Base-by-base conservation (phyloP, 306 rosid genomes). In the Quercus parvula region DNA sequence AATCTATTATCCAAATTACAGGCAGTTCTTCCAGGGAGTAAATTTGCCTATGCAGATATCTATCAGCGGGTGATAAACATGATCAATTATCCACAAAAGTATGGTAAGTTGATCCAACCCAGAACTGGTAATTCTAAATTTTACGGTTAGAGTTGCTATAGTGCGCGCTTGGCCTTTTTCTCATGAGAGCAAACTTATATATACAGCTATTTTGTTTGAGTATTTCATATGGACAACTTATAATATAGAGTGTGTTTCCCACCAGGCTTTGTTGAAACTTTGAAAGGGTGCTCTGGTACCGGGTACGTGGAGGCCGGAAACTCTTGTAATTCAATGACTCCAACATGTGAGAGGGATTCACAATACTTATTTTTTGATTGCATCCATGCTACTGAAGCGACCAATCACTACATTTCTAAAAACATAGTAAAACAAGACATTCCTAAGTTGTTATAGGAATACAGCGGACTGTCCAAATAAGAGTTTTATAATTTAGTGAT, bases 321-420 rank as follows among this genome's bases (percentile, higher is more conserved):
- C 5, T 13, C 69, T 0, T 85, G 88, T 69, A 82, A 71, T 77
- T 15, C n/a, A 6, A 0, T 56, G 12, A 77, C 76, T 13, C 78
- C 75, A 31, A 41, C 59, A 3, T 80, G 87, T 19, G 13, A 17
- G 25, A 35, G 83, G 22, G 71, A 57, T 27, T 63, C 79, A 59
- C 13, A 83, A 44, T 77, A 77, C 67, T 15, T 85, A 22, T 87
- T 85, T 25, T 85, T 86, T 81, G 87, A 85, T n/a, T 18, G 81
- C 77, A 8, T 80, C 56, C 88, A 87, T 78, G 87, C 87, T 1
- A 82, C 64, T 31, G 76, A 82, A 80, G 46, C 74, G 56, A 46
- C 82, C 38, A 73, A 83, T 30, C 20, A 35, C 20, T 30, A 54
- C 74, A 19, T 88, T 33, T 15, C 85, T 6, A 7, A 75, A 44